Percentiles rank a stretch among this genome's conserved stretches.
Evolutionary conservation across 2,329 filamentous ascomycete species (phyloP).

Genomic region (Metarhizium humberi): DNA sequence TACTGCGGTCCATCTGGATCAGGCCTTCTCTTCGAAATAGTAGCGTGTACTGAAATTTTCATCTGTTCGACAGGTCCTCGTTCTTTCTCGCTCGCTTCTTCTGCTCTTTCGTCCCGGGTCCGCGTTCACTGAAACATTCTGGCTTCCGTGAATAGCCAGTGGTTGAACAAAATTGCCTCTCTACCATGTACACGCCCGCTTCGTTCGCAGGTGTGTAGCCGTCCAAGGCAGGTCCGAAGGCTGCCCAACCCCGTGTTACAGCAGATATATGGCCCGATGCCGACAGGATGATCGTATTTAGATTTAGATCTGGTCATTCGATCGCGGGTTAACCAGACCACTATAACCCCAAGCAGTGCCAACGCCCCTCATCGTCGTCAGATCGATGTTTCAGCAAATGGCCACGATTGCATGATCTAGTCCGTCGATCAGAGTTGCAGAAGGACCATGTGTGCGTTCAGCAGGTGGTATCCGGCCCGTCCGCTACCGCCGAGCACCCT

Average conservation of each 20-base stretch:
- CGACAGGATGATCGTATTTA: background rate
- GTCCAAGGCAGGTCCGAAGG: background rate
- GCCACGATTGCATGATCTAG: background rate
- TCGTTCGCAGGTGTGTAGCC: background rate
- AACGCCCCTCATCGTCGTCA: no score
- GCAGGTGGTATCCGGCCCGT: conserved; percentile 3
- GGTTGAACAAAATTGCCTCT: background rate
- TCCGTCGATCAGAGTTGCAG: background rate
- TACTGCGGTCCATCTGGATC: no score
- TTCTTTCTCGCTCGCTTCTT: background rate
- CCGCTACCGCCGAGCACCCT: background rate
- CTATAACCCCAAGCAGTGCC: background rate
- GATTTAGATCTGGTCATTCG: background rate
- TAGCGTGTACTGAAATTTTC: background rate
- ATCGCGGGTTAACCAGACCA: background rate
- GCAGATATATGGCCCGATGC: background rate
- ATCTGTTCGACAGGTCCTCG: background rate
- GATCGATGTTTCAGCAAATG: background rate
- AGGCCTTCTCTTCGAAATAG: no score
- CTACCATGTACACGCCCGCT: background rate
- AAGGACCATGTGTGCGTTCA: background rate
- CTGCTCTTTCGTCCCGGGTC: background rate
- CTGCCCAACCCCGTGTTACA: background rate
- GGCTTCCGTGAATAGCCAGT: background rate
- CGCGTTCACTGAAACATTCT: background rate